Evolutionary conservation across 2,329 filamentous ascomycete genomes (phyloP).

Genomic region (Penicillium sp.): DNA sequence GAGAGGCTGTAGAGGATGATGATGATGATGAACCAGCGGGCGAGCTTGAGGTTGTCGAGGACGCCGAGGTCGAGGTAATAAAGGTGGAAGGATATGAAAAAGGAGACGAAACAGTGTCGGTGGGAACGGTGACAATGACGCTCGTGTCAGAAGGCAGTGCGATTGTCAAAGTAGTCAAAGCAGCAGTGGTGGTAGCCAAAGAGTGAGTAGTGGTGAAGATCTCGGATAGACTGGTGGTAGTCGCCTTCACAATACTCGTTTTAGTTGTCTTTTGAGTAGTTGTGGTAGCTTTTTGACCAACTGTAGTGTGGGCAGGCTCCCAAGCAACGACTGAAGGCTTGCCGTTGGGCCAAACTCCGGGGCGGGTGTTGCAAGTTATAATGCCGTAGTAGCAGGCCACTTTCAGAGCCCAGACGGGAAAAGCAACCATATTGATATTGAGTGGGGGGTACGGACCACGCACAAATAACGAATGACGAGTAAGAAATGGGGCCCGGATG

Average conservation of each 20-base stretch:
- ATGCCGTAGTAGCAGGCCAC: conserved; percentile 30
- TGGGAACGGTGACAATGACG: not conserved
- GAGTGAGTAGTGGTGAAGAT: conserved; percentile 4
- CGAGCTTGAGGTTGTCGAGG: conserved; percentile 4
- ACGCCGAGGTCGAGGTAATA: conserved; percentile 3
- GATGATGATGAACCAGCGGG: no score
- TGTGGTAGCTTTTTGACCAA: not conserved
- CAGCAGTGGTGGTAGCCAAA: conserved; percentile 8
- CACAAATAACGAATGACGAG: conserved; percentile 11
- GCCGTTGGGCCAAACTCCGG: conserved; percentile 27
- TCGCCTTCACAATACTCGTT: conserved; percentile 7
- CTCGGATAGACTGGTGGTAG: conserved; percentile 1
- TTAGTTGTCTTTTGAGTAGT: conserved; percentile 6
- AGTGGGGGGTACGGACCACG: conserved; percentile 14
- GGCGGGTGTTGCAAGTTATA: conserved; percentile 33
- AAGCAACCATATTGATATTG: conserved; percentile 23
- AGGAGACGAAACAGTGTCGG: not conserved
- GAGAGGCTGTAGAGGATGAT: not conserved
- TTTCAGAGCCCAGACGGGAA: conserved; percentile 22
- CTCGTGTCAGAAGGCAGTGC: not conserved
- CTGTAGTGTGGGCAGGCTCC: conserved; percentile 8
- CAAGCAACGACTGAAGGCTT: conserved; percentile 25
- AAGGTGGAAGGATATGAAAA: conserved; percentile 12
- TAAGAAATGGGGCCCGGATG: conserved; percentile 5
- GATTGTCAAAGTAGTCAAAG: not conserved